phyloP scores from a whole-genome alignment of 805 yeast genomes.

The Komagataella pseudopastoris region DNA sequence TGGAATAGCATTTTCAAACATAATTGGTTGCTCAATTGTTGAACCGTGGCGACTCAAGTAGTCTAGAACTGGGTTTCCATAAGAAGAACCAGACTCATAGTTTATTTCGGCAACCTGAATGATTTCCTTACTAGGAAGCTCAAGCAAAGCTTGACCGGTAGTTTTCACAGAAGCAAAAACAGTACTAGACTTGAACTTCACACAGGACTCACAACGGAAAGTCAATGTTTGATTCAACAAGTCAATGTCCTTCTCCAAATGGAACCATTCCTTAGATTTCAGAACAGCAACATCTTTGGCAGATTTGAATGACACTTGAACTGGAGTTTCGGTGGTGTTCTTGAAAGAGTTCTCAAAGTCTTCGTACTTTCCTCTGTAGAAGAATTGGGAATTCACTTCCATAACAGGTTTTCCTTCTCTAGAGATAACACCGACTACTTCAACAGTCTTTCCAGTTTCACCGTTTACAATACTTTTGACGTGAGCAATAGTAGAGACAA shows the following conservation, averaged over 20 bases:
- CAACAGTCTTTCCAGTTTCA: conserved; percentile 89
- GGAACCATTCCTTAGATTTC: conserved; percentile 97
- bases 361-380: conserved; percentile 83
- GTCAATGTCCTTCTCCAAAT: conserved; percentile 52
- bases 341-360: conserved; percentile 92
- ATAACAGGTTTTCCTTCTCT: conserved; percentile 70
- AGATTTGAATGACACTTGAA: conserved; percentile 56
- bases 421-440: conserved; percentile 80
- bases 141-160: conserved; percentile 72
- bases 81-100: conserved; percentile 84
- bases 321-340: conserved; percentile 77
- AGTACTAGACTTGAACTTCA: conserved; percentile 63
- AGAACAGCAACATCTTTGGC: conserved; percentile 88
- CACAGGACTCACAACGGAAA: conserved; percentile 79
- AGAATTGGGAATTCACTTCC: conserved; percentile 91
- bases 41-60: conserved; percentile 85
- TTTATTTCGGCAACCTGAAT: conserved; percentile 71
- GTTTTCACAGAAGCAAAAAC: conserved; percentile 75
- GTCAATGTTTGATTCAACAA: conserved; percentile 70
- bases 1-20: conserved; percentile 84
- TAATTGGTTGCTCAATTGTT: conserved; percentile 86
- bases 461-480: conserved; percentile 83
- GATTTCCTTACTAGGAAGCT: conserved; percentile 84
- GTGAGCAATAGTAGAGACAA: conserved; percentile 69
- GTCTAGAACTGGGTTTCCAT: conserved; percentile 95